These are phyloP conservation scores for Arachnopeziza araneosa DNA, from an alignment of 2,329 filamentous ascomycete genomes.

Conservation along the genomic window DNA sequence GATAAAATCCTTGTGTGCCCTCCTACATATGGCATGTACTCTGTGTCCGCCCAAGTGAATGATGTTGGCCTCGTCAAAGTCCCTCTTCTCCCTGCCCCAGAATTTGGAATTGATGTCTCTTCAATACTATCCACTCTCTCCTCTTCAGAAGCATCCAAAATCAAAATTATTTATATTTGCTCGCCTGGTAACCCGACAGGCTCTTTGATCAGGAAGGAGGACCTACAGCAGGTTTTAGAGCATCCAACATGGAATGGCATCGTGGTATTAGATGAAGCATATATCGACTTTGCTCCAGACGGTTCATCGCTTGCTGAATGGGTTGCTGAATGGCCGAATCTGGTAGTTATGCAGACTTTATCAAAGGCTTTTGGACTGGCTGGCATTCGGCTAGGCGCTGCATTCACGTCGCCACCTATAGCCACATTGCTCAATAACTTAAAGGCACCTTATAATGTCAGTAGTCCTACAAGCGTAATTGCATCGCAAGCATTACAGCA, in stretches of 20 bases:
- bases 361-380: constrained; percentile 96
- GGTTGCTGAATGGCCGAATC: constrained; percentile 87
- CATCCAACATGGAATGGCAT: constrained; percentile 95
- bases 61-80: constrained; percentile 82
- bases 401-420: constrained; percentile 71
- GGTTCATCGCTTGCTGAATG: constrained; percentile 81
- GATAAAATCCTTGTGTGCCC: constrained; percentile 94
- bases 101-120: constrained; percentile 68
- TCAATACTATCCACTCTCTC: constrained; percentile 63
- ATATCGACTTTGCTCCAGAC: constrained; percentile 85
- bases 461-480: constrained; percentile 77
- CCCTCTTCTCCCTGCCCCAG: constrained; percentile 67
- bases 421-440: constrained; percentile 80
- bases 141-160: constrained; percentile 47
- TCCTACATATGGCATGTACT: constrained; percentile 98
- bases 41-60: constrained; percentile 89
- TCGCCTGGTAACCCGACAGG: constrained; percentile 94
- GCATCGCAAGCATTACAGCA: constrained; percentile 66
- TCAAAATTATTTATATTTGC: constrained; percentile 91
- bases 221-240: constrained; percentile 67
- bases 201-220: constrained; percentile 66
- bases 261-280: constrained; percentile 90
- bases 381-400: constrained; percentile 83
- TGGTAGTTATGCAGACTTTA: constrained; percentile 98
- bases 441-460: constrained; percentile 95